Evolutionary conservation across 768 basidiomycete genomes (phyloP).

Genomic region (Mycena pura): DNA sequence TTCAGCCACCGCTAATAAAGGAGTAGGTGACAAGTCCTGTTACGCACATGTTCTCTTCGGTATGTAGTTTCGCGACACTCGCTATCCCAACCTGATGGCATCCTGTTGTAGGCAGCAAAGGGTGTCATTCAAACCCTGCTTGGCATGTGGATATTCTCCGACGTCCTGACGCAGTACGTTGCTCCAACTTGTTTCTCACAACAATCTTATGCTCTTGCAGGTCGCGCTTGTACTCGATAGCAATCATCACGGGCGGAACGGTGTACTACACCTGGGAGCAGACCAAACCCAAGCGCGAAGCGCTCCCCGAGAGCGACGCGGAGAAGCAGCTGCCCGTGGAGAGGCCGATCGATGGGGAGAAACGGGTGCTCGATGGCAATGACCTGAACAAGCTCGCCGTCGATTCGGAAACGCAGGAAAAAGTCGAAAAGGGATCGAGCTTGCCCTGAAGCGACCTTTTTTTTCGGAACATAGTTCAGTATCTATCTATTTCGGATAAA

Average conservation of each 20-base stretch:
- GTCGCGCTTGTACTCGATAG: conserved; percentile 65
- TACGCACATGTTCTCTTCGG: conserved; percentile 80
- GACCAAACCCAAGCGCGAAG: neutral
- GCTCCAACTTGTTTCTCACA: neutral
- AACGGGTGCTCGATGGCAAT: no score
- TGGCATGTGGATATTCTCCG: conserved; percentile 72
- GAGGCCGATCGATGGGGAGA: neutral
- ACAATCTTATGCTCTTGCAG: conserved; percentile 34
- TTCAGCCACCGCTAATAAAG: neutral
- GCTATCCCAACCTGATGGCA: neutral
- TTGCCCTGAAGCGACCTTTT: no score
- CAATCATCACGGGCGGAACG: conserved; percentile 69
- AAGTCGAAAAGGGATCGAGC: no score
- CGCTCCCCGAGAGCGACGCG: neutral
- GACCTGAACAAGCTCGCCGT: no score
- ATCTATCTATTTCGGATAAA: no score
- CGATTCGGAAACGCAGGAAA: no score
- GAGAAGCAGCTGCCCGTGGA: conserved; percentile 1
- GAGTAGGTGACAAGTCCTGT: conserved; percentile 71
- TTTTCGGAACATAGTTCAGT: no score
- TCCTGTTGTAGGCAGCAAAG: conserved; percentile 64
- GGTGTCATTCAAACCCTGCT: conserved; percentile 79
- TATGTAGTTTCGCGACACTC: conserved; percentile 18
- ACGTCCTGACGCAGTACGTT: conserved; percentile 62
- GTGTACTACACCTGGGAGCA: conserved; percentile 67